Conservation (phyloP, 1,139 yeast genomes). For the Yamadazyma dushanensis region DNA sequence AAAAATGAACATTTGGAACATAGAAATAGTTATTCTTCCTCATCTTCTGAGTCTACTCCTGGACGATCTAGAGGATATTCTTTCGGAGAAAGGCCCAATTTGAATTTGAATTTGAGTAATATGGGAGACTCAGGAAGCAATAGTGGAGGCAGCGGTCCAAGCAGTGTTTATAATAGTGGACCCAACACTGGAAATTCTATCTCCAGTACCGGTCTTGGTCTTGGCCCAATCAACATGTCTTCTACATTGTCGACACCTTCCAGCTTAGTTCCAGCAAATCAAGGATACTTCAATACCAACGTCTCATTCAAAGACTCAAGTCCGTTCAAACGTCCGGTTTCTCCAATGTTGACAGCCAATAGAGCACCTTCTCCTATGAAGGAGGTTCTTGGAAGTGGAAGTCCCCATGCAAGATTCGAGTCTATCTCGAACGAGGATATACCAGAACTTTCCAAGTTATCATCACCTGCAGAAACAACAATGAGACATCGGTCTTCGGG, state of each 20-base stretch:
- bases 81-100: conserved; percentile 18
- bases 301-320: conserved; percentile 19
- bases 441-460: conserved; percentile 18
- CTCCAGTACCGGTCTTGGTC: conserved; percentile 2
- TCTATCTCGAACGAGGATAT: conserved; percentile 37
- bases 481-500: conserved; percentile 27
- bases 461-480: conserved; percentile 7
- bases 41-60: conserved; percentile 45
- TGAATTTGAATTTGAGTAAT: conserved; percentile 8
- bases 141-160: conserved; percentile 16
- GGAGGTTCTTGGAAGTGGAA: conserved; percentile 20
- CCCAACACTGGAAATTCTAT: background rate
- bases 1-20: conserved; percentile 78
- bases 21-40: conserved; percentile 42
- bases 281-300: conserved; percentile 6
- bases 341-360: conserved; percentile 26
- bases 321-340: conserved; percentile 42
- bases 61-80: conserved; percentile 43
- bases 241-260: conserved; percentile 9
- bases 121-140: conserved; percentile 1
- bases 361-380: conserved; percentile 24
- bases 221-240: background rate
- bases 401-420: conserved; percentile 17
- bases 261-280: conserved; percentile 2
- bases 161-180: conserved; percentile 2